phyloP scores from a whole-genome alignment of 495 filamentous ascomycete genomes.

The Annulohypoxylon nitens region DNA sequence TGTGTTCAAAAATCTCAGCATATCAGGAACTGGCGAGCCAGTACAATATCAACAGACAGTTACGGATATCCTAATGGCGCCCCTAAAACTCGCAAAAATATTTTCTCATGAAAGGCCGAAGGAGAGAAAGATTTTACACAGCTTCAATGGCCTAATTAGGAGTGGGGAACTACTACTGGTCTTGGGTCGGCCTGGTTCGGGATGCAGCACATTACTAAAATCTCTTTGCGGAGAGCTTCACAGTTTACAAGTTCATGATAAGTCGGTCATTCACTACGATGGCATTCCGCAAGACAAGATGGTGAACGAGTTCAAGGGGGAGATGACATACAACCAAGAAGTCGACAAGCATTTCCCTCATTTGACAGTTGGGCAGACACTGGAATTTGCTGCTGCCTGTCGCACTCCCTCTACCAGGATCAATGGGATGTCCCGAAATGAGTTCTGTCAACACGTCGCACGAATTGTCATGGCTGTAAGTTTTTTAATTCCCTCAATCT shows the following conservation, averaged over 20 bases:
- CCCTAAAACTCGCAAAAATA: neutral
- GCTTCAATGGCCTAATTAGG: constrained; percentile 12
- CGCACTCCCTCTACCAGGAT: constrained; percentile 12
- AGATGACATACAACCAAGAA: constrained; percentile 16
- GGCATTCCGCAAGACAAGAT: constrained; percentile 20
- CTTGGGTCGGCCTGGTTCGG: constrained; percentile 8
- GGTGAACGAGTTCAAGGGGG: constrained; percentile 19
- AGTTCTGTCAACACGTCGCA: constrained; percentile 3
- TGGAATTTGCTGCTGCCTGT: constrained; percentile 16
- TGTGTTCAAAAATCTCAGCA: constrained; percentile 15
- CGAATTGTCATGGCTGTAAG: constrained; percentile 21
- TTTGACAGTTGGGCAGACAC: constrained; percentile 10
- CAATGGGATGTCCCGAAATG: constrained; percentile 13
- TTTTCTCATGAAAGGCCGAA: constrained; percentile 5
- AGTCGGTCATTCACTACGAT: constrained; percentile 14
- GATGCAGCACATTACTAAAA: constrained; percentile 14
- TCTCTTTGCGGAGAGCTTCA: constrained; percentile 14
- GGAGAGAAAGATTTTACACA: constrained; percentile 17
- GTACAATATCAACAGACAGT: constrained; percentile 13
- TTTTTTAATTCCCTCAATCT: neutral
- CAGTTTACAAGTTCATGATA: constrained; percentile 9
- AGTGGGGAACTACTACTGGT: constrained; percentile 14
- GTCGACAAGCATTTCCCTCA: constrained; percentile 25
- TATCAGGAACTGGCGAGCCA: constrained; percentile 14
- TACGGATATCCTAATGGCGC: constrained; percentile 3